Conservation (phyloP, 1,284 basidiomycete species). For the Heterobasidion occidentale region DNA sequence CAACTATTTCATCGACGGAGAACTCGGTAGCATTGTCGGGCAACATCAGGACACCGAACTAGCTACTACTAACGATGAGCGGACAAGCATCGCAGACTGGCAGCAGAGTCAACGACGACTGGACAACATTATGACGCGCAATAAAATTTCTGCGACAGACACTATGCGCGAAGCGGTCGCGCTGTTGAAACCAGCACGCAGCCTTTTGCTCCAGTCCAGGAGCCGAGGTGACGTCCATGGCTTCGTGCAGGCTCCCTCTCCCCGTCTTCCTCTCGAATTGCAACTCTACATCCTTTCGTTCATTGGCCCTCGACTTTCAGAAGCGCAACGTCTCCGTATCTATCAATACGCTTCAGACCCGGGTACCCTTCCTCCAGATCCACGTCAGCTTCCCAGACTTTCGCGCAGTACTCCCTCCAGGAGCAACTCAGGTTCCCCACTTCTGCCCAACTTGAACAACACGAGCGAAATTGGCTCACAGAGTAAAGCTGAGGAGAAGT, state of each 20-base stretch:
- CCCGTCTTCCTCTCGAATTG: constrained; percentile 49
- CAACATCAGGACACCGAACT: not conserved
- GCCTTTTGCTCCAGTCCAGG: not conserved
- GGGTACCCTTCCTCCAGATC: constrained; percentile 45
- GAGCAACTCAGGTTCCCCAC: not conserved
- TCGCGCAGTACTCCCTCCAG: not conserved
- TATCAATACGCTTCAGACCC: constrained; percentile 45
- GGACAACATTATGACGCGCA: not conserved
- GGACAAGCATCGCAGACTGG: not conserved
- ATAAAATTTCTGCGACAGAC: not conserved
- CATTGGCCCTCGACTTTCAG: constrained; percentile 50
- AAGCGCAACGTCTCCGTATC: constrained; percentile 46
- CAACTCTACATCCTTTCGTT: constrained; percentile 50
- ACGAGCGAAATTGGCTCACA: not conserved
- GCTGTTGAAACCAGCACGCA: not conserved
- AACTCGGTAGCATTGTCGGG: not conserved
- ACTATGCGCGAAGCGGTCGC: not conserved
- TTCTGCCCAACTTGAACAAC: not conserved
- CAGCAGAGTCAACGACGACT: not conserved
- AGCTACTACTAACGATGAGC: not conserved
- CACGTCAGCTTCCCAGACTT: constrained; percentile 22
- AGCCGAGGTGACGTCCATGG: constrained; percentile 5
- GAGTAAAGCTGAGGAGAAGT: not conserved
- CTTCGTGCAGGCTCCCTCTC: constrained; percentile 12
- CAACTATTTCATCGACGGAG: constrained; percentile 22